Evolutionary conservation across 2,329 filamentous ascomycete species (phyloP).

Genomic region (Diatrype stigma): DNA sequence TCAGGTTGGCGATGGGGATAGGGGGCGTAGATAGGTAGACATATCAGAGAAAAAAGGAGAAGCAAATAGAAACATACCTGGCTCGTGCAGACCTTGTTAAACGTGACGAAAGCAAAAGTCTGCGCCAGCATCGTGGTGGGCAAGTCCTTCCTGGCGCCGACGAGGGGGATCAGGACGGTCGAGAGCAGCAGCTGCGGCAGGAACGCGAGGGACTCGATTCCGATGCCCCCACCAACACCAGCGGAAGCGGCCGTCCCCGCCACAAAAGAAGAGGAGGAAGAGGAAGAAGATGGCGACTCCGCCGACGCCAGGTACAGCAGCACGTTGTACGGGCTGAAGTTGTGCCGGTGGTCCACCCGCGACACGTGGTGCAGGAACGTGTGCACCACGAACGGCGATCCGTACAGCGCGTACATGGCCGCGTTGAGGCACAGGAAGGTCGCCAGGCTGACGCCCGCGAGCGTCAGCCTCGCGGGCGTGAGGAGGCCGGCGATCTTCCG

Average conservation of each 20-base stretch:
- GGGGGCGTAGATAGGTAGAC: not conserved
- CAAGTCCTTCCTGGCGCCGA: slow-evolving; percentile 75
- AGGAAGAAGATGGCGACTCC: slow-evolving; percentile 34
- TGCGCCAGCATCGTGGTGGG: slow-evolving; percentile 85
- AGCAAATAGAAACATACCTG: slow-evolving; percentile 57
- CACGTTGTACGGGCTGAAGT: slow-evolving; percentile 95
- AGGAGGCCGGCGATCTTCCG: slow-evolving; percentile 37
- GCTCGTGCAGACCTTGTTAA: slow-evolving; percentile 98
- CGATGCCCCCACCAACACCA: slow-evolving; percentile 20
- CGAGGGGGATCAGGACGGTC: slow-evolving; percentile 69
- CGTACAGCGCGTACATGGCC: slow-evolving; percentile 78
- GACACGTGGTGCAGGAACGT: slow-evolving; percentile 92
- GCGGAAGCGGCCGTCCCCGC: slow-evolving; percentile 1
- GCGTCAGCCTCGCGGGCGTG: slow-evolving; percentile 49
- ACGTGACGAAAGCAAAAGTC: slow-evolving; percentile 94
- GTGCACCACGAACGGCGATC: slow-evolving; percentile 75
- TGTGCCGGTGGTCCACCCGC: slow-evolving; percentile 93
- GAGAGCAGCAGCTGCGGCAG: slow-evolving; percentile 81
- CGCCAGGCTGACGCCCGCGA: slow-evolving; percentile 61
- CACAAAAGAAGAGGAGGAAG: slow-evolving; percentile 20
- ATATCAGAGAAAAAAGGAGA: not conserved
- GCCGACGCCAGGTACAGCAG: slow-evolving; percentile 84
- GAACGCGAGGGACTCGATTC: slow-evolving; percentile 79
- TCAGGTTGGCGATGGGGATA: not conserved
- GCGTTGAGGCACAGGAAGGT: slow-evolving; percentile 73